Evolutionary conservation across 1,139 yeast species (phyloP), one percentile per base, ranked within the genome.

Genomic region (Ogataea hybrid): DNA sequence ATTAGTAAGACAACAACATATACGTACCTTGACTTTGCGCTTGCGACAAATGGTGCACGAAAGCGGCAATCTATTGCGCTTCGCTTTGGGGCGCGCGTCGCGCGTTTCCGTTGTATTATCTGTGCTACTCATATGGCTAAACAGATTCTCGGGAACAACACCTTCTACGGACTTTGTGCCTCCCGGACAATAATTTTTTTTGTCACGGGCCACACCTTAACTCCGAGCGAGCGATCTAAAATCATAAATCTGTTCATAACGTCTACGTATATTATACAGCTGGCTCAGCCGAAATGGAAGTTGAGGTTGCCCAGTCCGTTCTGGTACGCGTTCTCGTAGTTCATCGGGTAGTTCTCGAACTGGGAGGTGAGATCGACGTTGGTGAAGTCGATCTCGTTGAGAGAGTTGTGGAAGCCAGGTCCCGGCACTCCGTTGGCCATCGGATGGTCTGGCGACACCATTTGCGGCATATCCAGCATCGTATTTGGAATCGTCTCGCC

Each of bases 321-420:
- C 27, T 35, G 41, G 36, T 30, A 41, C 7, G 36, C 36, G 20
- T 23, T 14, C 17, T 39, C 44, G 15, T 32, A 35, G 37, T 22
- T 33, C 29, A 30, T 32, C 25, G 48, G 35, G 34, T 41, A 37
- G 32, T 41, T 46, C 37, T 54, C 59, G 28, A 54, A 46, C 23
- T 54, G 56, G 4, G 61, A 46, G 32, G 50, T 52, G 22, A 61
- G 39, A 47, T 62, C 65, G 27, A 69, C 64, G 47, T 70, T 71
- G 25, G 73, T 71, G 52, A 84, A 80, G 30, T 76, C 76, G 48
- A 86, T 73, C 51, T 83, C 81, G 2, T 96, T 87, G 37, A 89
- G 77, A 9, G 97, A 58, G 35, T 60, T 96, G 58, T 88, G 89
- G 57, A 46, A 46, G 18, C 39, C 53, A 12, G 38, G 35, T 8